Evolutionary conservation across 106 monocot genomes (phyloP).

Genomic region (Acorus calamus): DNA sequence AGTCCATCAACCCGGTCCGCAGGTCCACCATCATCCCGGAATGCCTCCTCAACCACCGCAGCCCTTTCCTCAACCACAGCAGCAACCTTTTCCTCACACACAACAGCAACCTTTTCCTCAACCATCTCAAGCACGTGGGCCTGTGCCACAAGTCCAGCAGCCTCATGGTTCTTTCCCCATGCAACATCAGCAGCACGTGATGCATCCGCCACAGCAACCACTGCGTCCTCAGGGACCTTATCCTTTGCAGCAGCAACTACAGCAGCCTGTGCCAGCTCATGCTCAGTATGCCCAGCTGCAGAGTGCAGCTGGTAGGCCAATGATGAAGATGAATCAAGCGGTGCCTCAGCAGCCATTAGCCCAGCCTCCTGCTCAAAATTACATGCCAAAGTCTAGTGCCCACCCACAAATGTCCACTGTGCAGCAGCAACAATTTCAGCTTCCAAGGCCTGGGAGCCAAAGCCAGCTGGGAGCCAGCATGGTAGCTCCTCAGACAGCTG

Average conservation of each 20-base stretch:
- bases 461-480: not conserved
- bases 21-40: slow-evolving; percentile 23
- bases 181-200: slow-evolving; percentile 15
- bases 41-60: slow-evolving; percentile 28
- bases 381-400: not conserved
- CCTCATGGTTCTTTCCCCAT: slow-evolving; percentile 19
- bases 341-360: slow-evolving; percentile 16
- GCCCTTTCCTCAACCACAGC: slow-evolving; percentile 18
- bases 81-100: slow-evolving; percentile 10
- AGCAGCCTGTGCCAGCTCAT: slow-evolving; percentile 10
- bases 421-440: slow-evolving; percentile 5
- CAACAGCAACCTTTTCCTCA: slow-evolving; percentile 25
- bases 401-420: not conserved
- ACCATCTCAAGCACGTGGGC: slow-evolving; percentile 8
- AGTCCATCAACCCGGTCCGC: slow-evolving; percentile 24
- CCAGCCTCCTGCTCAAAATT: slow-evolving; percentile 8
- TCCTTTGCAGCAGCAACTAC: slow-evolving; percentile 25
- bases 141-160: slow-evolving; percentile 10
- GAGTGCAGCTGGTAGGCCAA: slow-evolving; percentile 7
- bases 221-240: slow-evolving; percentile 26
- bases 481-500: not conserved
- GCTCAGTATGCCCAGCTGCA: not conserved
- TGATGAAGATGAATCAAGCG: slow-evolving; percentile 3
- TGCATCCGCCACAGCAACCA: slow-evolving; percentile 11
- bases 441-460: slow-evolving; percentile 13